phyloP scores from a whole-genome alignment of 805 yeast genomes.

The Kodamaea kakaduensis region DNA sequence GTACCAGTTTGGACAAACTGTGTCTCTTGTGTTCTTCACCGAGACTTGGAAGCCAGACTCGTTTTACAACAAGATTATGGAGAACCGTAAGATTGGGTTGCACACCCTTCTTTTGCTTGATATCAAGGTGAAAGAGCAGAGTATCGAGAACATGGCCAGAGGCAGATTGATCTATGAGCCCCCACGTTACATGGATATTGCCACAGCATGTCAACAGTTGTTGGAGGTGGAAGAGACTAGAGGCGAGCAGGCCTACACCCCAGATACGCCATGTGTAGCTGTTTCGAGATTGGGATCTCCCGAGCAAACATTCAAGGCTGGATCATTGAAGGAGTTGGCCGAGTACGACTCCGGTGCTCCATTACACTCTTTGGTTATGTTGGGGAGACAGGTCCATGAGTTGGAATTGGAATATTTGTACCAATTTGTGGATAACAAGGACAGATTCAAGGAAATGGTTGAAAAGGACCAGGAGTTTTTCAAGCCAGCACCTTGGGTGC shows the following conservation, averaged over 20 bases:
- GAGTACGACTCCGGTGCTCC: conserved; percentile 93
- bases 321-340: conserved; percentile 70
- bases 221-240: conserved; percentile 82
- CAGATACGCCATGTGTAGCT: conserved; percentile 89
- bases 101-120: conserved; percentile 87
- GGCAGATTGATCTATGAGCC: conserved; percentile 93
- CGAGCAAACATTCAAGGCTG: conserved; percentile 77
- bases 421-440: conserved; percentile 66
- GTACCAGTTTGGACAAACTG: conserved; percentile 94
- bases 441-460: conserved; percentile 41
- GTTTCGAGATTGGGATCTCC: conserved; percentile 90
- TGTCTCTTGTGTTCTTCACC: conserved; percentile 93
- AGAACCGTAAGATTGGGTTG: conserved; percentile 84
- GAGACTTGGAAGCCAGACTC: conserved; percentile 96
- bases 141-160: conserved; percentile 87
- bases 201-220: conserved; percentile 83
- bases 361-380: conserved; percentile 81
- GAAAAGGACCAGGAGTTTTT: conserved; percentile 59
- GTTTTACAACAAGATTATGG: conserved; percentile 83
- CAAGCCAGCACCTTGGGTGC: conserved; percentile 68
- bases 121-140: conserved; percentile 95
- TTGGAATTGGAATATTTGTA: conserved; percentile 81
- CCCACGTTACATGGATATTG: conserved; percentile 92
- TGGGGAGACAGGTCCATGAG: conserved; percentile 93
- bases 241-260: conserved; percentile 73